Evolutionary conservation across 768 basidiomycete genomes (phyloP).

Genomic region (Lactifluus pinguis): DNA sequence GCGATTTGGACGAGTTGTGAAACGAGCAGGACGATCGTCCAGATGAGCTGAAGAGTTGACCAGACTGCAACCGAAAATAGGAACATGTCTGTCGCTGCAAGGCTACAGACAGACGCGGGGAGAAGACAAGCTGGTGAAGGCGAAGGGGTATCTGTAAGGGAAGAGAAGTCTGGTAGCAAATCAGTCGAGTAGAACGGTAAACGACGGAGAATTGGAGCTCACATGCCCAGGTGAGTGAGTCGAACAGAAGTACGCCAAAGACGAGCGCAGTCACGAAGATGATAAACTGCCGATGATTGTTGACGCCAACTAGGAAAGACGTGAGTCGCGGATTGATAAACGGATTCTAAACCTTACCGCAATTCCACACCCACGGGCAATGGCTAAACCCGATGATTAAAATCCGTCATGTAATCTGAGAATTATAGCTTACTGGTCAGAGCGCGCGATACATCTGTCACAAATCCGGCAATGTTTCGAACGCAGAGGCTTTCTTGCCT

Average conservation of each 20-base stretch:
- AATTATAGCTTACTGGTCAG: slow-evolving; percentile 70
- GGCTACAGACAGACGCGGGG: slow-evolving; percentile 57
- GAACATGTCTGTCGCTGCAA: slow-evolving; percentile 72
- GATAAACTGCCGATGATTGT: slow-evolving; percentile 94
- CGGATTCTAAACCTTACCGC: slow-evolving; percentile 46
- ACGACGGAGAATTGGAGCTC: slow-evolving; percentile 27
- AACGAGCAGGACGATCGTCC: slow-evolving; percentile 82
- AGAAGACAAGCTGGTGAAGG: slow-evolving; percentile 58
- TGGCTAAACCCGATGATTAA: slow-evolving; percentile 43
- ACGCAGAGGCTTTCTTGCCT: slow-evolving; percentile 84
- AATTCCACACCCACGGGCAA: slow-evolving; percentile 99
- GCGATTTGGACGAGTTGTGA: slow-evolving; percentile 90
- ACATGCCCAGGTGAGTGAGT: slow-evolving; percentile 74
- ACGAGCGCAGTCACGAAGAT: slow-evolving; percentile 87
- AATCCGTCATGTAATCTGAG: slow-evolving; percentile 1
- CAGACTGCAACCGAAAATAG: slow-evolving; percentile 73
- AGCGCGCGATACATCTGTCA: slow-evolving; percentile 80
- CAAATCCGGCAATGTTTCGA: slow-evolving; percentile 95
- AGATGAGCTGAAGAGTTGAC: slow-evolving; percentile 90
- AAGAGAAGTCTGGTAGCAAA: slow-evolving; percentile 44
- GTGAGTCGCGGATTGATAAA: neutral
- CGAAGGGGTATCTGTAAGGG: slow-evolving; percentile 31
- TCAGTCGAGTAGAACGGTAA: slow-evolving; percentile 1
- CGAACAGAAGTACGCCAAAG: slow-evolving; percentile 68
- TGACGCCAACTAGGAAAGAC: slow-evolving; percentile 58